Evolutionary conservation across 2,329 filamentous ascomycete genomes (phyloP).

Genomic region (Ophiostoma quercus): DNA sequence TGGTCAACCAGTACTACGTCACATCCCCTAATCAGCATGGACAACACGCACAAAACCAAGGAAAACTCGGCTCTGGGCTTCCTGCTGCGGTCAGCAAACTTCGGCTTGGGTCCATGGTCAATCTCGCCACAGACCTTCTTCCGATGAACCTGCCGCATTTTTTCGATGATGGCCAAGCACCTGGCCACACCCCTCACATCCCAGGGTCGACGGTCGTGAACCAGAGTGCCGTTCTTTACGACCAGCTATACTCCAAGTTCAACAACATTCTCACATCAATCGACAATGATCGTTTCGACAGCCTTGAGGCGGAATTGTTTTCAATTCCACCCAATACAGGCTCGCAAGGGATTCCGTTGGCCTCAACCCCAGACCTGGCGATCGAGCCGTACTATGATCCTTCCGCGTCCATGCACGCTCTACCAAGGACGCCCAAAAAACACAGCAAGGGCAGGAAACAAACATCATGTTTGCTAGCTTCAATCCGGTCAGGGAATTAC

Average conservation of each 20-base stretch:
- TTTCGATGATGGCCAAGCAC: slow-evolving; percentile 41
- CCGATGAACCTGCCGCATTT: slow-evolving; percentile 37
- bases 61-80: neutral
- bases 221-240: slow-evolving; percentile 47
- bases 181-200: slow-evolving; percentile 42
- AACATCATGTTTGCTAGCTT: slow-evolving; percentile 34
- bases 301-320: slow-evolving; percentile 52
- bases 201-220: slow-evolving; percentile 42
- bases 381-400: neutral
- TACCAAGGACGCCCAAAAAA: neutral
- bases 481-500: slow-evolving; percentile 48
- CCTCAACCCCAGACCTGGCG: neutral
- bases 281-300: slow-evolving; percentile 54
- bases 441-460: neutral
- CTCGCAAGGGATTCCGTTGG: neutral
- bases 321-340: slow-evolving; percentile 33
- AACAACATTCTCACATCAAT: slow-evolving; percentile 67
- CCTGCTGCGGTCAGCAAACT: slow-evolving; percentile 33
- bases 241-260: slow-evolving; percentile 58
- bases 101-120: slow-evolving; percentile 39
- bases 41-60: slow-evolving; percentile 20
- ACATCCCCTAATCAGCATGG: slow-evolving; percentile 25
- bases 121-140: slow-evolving; percentile 41
- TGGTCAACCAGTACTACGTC: slow-evolving; percentile 51
- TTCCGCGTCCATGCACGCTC: neutral